Evolutionary conservation across 208 protist genomes (phyloP).

Genomic region (Trypanosoma cruzi): DNA sequence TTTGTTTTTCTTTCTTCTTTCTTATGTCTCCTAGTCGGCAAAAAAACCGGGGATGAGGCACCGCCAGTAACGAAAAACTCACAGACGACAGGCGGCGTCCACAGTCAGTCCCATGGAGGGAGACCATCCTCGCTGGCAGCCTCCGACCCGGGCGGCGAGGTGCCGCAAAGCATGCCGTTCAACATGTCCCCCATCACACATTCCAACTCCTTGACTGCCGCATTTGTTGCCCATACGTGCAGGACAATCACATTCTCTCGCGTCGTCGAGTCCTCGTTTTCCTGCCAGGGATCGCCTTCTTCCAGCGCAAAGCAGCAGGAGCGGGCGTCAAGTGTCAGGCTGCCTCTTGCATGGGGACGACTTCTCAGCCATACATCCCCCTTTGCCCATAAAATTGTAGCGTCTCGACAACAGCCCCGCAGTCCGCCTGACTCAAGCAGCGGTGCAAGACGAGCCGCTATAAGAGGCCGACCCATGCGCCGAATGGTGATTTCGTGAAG

Average conservation of each 20-base stretch:
- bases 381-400: constrained; percentile 34
- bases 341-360: constrained; percentile 33
- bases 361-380: constrained; percentile 56
- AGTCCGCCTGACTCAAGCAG: constrained; percentile 39
- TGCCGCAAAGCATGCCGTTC: constrained; percentile 34
- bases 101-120: not conserved
- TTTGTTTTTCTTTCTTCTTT: too few relatives aligned
- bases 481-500: constrained; percentile 11
- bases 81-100: too few relatives aligned
- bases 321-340: constrained; percentile 36
- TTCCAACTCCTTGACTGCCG: constrained; percentile 8
- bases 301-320: constrained; percentile 54
- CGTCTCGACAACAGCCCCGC: constrained; percentile 30
- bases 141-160: too few relatives aligned
- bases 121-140: constrained; percentile 25
- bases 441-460: constrained; percentile 38
- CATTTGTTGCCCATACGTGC: constrained; percentile 30
- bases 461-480: constrained; percentile 29
- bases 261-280: constrained; percentile 5
- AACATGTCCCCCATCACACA: constrained; percentile 20
- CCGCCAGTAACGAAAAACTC: too few relatives aligned
- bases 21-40: too few relatives aligned
- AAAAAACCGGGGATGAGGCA: too few relatives aligned
- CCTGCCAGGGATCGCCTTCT: constrained; percentile 30
- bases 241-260: constrained; percentile 40